These are phyloP conservation scores for Tricholomella constricta DNA, from an alignment of 768 basidiomycete species.

Conservation along the genomic window DNA sequence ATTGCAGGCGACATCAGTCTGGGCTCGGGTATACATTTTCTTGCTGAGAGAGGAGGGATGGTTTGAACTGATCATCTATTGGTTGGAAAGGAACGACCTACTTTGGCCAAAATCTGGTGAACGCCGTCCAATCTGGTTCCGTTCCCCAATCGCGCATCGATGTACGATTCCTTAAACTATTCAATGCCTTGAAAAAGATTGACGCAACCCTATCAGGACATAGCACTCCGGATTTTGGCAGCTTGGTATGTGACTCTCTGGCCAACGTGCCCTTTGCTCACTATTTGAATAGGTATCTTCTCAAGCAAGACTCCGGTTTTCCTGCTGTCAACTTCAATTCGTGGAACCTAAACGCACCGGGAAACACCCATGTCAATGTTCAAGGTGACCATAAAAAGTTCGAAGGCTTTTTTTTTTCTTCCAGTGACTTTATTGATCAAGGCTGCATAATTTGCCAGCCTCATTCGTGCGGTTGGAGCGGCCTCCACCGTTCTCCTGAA, in stretches of 20 bases:
- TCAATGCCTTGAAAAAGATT: neutral
- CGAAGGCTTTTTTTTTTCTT: conserved; percentile 1
- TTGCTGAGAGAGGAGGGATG: neutral
- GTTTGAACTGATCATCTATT: neutral
- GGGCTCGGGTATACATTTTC: conserved; percentile 40
- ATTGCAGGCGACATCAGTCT: conserved; percentile 44
- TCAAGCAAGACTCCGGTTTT: conserved; percentile 52
- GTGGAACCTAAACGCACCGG: conserved; percentile 37
- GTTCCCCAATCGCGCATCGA: conserved; percentile 62
- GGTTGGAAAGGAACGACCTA: conserved; percentile 40
- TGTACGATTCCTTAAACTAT: conserved; percentile 24
- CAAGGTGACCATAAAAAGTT: conserved; percentile 55
- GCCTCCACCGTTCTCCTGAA: conserved; percentile 67
- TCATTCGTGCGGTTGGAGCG: conserved; percentile 61
- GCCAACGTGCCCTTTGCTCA: neutral
- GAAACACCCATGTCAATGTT: conserved; percentile 55
- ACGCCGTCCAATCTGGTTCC: conserved; percentile 58
- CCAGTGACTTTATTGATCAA: neutral
- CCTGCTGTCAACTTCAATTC: conserved; percentile 59
- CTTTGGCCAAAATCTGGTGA: conserved; percentile 62
- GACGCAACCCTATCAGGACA: conserved; percentile 37
- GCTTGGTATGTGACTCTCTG: conserved; percentile 35
- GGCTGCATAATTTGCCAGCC: conserved; percentile 26
- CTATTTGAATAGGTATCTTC: conserved; percentile 24
- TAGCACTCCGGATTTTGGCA: conserved; percentile 47